Evolutionary conservation across 257 asterid genomes (phyloP), one percentile per base, ranked within the genome.

Genomic region (Echium plantagineum): DNA sequence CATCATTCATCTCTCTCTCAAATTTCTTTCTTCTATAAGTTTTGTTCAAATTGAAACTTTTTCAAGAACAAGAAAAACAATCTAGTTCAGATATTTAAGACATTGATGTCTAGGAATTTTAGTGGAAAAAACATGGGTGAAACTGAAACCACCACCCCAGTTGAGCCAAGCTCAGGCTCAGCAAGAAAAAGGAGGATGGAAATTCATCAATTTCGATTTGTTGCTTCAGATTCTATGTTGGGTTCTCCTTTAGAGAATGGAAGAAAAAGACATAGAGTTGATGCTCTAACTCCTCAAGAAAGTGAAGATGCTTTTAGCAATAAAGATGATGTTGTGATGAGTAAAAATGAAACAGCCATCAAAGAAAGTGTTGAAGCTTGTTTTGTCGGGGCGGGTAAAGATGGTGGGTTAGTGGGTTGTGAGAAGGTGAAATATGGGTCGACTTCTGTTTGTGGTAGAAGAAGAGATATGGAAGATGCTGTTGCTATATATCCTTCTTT

Each of bases 391-490:
- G 49, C 17, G 5, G 54, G 76, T 88, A 95, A 9, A 20, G 0
- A 57, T 46, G 35, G 82, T 15, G 49, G 5, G 5, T 9, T 2
- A 0, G 5, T 42, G 1, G 49, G 10, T 42, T 42, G 1, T 12
- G 49, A 12, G 49, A 42, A 42, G 49, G 49, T 15, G 16, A 90
- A 81, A 54, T 90, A 77, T 52, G 96, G 98, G 0, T 61, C 53
- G 67, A 83, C 94, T 0, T 87, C 95, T 6, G 86, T 90, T 42
- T 87, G 98, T 58, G 98, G 98, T 1, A 72, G 96, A 66, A 73
- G 98, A 24, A 71, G 94, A 20, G 98, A 90, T 17, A 90, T 90
- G 98, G 98, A 90, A 78, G 98, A 90, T 61, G 85, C 95, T 0
- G 88, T 90, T 0, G 86, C 96, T 0, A 72, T 82, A 67, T 89